Conservation (phyloP, 1,139 yeast species). For the Yamadazyma membranifaciens region DNA sequence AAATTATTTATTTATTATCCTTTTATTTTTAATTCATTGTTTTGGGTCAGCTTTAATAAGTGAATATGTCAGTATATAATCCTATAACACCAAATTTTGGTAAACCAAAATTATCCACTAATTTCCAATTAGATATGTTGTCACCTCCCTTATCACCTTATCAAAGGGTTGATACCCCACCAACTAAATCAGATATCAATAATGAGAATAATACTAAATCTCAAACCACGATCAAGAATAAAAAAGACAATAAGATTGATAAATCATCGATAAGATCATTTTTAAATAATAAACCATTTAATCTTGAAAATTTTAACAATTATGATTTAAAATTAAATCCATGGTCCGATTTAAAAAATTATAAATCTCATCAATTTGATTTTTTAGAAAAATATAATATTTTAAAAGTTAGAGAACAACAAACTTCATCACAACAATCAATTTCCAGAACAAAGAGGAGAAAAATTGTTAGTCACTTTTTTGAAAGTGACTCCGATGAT, state of each 20-base stretch:
- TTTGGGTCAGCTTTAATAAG: not conserved
- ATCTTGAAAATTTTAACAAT: slow-evolving; percentile 46
- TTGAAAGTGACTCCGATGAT: slow-evolving; percentile 28
- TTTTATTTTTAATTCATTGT: too few relatives aligned
- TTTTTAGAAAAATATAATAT: slow-evolving; percentile 51
- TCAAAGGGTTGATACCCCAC: slow-evolving; percentile 24
- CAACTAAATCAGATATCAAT: slow-evolving; percentile 7
- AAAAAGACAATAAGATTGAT: slow-evolving; percentile 4
- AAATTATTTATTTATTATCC: not conserved
- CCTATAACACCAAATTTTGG: slow-evolving; percentile 35
- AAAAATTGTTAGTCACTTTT: slow-evolving; percentile 27
- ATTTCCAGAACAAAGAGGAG: slow-evolving; percentile 19
- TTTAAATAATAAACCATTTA: slow-evolving; percentile 34
- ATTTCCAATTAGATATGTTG: slow-evolving; percentile 33
- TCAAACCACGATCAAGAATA: slow-evolving; percentile 5
- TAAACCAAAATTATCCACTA: slow-evolving; percentile 7
- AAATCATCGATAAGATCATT: slow-evolving; percentile 16
- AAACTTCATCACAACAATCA: slow-evolving; percentile 9
- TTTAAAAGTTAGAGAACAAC: slow-evolving; percentile 22
- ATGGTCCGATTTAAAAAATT: slow-evolving; percentile 45
- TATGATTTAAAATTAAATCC: slow-evolving; percentile 52
- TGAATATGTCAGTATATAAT: slow-evolving; percentile 25
- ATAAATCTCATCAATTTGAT: slow-evolving; percentile 45
- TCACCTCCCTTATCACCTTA: slow-evolving; percentile 72
- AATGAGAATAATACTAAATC: not conserved